Evolutionary conservation across 1,139 yeast species (phyloP).

Genomic region (Nakaseomyces kungkrabaensis): DNA sequence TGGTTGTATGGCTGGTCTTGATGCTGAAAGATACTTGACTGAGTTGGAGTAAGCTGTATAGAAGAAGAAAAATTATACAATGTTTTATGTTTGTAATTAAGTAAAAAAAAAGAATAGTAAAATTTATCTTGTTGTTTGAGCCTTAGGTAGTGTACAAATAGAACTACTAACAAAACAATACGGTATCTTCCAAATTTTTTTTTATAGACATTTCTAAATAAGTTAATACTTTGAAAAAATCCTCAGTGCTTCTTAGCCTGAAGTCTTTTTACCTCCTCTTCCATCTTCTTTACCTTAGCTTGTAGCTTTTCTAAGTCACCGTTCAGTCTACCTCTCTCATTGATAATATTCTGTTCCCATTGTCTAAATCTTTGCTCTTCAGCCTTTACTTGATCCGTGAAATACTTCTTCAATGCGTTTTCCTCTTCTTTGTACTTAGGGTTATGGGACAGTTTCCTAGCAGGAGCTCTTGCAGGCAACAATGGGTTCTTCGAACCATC

Average conservation of each 20-base stretch:
- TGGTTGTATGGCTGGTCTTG: conserved; percentile 99
- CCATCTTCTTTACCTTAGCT: conserved; percentile 54
- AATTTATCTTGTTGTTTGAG: too few species aligned
- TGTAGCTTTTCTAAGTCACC: conserved; percentile 90
- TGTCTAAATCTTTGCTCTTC: conserved; percentile 96
- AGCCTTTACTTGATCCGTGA: conserved; percentile 95
- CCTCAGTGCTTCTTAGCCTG: conserved; percentile 39
- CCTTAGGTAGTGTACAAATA: too few species aligned
- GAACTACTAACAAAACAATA: too few species aligned
- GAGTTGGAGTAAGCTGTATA: conserved; percentile 42
- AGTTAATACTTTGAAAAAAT: not conserved
- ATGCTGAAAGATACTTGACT: conserved; percentile 75
- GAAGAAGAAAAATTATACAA: not conserved
- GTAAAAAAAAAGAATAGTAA: not conserved
- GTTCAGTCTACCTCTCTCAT: conserved; percentile 88
- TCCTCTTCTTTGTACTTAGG: conserved; percentile 96
- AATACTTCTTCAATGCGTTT: conserved; percentile 83
- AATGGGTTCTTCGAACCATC: conserved; percentile 10
- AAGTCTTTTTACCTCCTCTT: conserved; percentile 61
- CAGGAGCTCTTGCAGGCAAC: conserved; percentile 27
- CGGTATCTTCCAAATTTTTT: too few species aligned
- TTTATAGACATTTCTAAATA: not conserved
- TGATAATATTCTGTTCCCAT: conserved; percentile 94
- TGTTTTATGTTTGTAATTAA: not conserved
- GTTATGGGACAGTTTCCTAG: conserved; percentile 46